Conservation (phyloP, 495 filamentous ascomycete species). For the Schizothecium vesticola region DNA sequence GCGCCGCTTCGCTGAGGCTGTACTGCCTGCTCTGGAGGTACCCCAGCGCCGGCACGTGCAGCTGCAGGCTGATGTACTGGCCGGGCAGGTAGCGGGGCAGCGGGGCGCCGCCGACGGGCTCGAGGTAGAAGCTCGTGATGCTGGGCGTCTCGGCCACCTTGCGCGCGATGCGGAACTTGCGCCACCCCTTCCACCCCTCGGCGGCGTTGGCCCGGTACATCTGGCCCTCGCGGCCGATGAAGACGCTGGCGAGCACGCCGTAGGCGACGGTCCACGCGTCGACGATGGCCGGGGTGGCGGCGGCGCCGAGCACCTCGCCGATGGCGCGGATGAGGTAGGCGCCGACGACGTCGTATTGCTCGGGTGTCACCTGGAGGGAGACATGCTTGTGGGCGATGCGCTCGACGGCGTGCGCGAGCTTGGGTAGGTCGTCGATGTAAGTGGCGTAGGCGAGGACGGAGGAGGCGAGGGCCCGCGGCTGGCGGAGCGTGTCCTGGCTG, state of each 20-base stretch:
- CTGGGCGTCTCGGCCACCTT: slow-evolving; percentile 54
- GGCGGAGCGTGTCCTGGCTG: slow-evolving; percentile 59
- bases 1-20: slow-evolving; percentile 59
- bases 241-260: slow-evolving; percentile 57
- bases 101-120: slow-evolving; percentile 54
- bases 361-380: slow-evolving; percentile 61
- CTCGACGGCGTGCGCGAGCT: slow-evolving; percentile 57
- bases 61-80: slow-evolving; percentile 62
- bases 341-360: slow-evolving; percentile 64
- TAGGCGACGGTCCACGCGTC: slow-evolving; percentile 65
- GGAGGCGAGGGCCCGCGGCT: slow-evolving; percentile 59
- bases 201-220: slow-evolving; percentile 52
- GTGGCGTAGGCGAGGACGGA: slow-evolving; percentile 65
- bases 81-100: slow-evolving; percentile 60
- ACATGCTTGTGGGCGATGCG: slow-evolving; percentile 73
- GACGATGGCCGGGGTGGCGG: slow-evolving; percentile 59
- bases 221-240: slow-evolving; percentile 57
- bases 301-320: slow-evolving; percentile 59
- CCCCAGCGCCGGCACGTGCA: slow-evolving; percentile 52
- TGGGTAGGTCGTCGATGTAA: slow-evolving; percentile 64
- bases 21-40: slow-evolving; percentile 65
- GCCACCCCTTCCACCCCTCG: slow-evolving; percentile 57
- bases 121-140: slow-evolving; percentile 64
- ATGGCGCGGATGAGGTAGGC: slow-evolving; percentile 63
- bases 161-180: slow-evolving; percentile 55